Evolutionary conservation across 2,329 filamentous ascomycete genomes (phyloP).

Genomic region (Clarireedia monteithiana): DNA sequence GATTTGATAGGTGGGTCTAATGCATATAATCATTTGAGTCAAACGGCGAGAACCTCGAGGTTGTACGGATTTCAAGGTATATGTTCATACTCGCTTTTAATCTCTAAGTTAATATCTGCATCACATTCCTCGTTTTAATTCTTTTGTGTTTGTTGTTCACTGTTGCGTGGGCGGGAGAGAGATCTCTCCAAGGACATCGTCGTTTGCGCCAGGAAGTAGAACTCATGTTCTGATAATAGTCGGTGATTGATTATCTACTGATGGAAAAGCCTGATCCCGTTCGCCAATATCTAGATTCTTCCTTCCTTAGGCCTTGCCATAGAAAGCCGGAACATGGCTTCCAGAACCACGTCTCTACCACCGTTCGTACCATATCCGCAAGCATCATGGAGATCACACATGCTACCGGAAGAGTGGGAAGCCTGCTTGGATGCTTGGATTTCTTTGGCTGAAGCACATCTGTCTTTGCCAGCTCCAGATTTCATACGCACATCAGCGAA

Average conservation of each 20-base stretch:
- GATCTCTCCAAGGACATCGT: too few species aligned
- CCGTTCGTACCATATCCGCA: constrained; percentile 73
- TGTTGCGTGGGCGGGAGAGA: too few species aligned
- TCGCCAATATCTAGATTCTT: background rate
- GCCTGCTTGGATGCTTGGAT: constrained; percentile 71
- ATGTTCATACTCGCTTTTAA: too few species aligned
- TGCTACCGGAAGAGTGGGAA: constrained; percentile 68
- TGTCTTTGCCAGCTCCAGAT: constrained; percentile 48
- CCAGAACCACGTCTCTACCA: constrained; percentile 42
- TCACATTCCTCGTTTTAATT: background rate
- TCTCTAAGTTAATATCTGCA: too few species aligned
- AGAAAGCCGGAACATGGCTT: constrained; percentile 4
- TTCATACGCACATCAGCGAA: constrained; percentile 45
- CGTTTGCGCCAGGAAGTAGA: too few species aligned
- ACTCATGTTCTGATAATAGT: too few species aligned
- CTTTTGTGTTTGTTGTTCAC: background rate
- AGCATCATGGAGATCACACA: constrained; percentile 54
- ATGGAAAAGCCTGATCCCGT: background rate
- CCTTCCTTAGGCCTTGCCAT: background rate
- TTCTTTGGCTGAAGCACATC: constrained; percentile 55
- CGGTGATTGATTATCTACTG: too few species aligned
- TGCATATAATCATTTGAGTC: constrained; percentile 11
- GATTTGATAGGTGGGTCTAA: constrained; percentile 1
- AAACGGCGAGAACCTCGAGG: constrained; percentile 11
- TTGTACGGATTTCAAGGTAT: too few species aligned